phyloP scores from a whole-genome alignment of 371 early-diverging fungal species.

The Basidiobolus meristosporus region DNA sequence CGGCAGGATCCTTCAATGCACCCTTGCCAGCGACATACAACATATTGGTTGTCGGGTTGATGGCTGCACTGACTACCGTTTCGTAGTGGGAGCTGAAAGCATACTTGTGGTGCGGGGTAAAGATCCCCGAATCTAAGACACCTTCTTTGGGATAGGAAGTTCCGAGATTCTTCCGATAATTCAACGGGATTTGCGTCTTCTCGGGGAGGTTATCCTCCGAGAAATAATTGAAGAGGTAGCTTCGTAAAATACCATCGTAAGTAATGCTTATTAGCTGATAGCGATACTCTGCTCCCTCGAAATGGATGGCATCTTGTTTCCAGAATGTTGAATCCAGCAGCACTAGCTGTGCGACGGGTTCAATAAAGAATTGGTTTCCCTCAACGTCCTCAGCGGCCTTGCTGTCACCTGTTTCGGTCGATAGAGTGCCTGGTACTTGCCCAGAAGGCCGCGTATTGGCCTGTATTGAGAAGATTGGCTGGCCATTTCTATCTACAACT shows the following conservation, averaged over 20 bases:
- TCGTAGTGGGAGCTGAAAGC: slow-evolving; percentile 11
- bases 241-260: slow-evolving; percentile 14
- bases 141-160: slow-evolving; percentile 11
- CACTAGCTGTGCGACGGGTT: slow-evolving; percentile 13
- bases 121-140: slow-evolving; percentile 13
- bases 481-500: slow-evolving; percentile 11
- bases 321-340: slow-evolving; percentile 7
- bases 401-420: neutral
- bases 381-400: neutral
- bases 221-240: slow-evolving; percentile 14
- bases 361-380: slow-evolving; percentile 8
- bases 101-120: slow-evolving; percentile 13
- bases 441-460: slow-evolving; percentile 6
- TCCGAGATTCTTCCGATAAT: slow-evolving; percentile 3
- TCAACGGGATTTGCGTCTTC: slow-evolving; percentile 2
- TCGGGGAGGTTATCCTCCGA: slow-evolving; percentile 3
- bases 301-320: slow-evolving; percentile 1
- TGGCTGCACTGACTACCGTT: slow-evolving; percentile 12
- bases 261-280: slow-evolving; percentile 14
- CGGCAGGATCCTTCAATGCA: too few species aligned
- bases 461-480: slow-evolving; percentile 9
- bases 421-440: neutral
- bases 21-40: slow-evolving; percentile 14
- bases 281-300: slow-evolving; percentile 10
- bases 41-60: slow-evolving; percentile 8